A percentile compares a stretch with the other conserved stretches of the same genome.
Evolutionary conservation across 1,284 basidiomycete species (phyloP).

Genomic region (Butyriboletus appendiculatus): DNA sequence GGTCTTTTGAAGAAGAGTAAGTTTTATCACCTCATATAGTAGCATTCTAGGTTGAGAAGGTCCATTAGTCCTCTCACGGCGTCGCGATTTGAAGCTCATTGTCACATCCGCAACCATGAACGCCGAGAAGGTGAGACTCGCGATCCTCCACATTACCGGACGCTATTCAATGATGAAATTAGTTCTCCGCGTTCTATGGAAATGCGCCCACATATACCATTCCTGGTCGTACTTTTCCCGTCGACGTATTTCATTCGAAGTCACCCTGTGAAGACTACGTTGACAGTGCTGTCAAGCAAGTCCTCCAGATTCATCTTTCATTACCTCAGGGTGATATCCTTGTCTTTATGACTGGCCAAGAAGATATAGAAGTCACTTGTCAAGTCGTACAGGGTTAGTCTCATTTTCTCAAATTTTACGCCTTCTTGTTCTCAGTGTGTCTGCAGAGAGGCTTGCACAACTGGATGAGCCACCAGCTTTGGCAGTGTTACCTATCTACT

Average conservation of each 20-base stretch:
- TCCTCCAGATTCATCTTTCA: slow-evolving; percentile 94
- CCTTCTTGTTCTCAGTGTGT: slow-evolving; percentile 7
- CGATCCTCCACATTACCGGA: neutral
- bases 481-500: slow-evolving; percentile 95
- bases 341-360: slow-evolving; percentile 99
- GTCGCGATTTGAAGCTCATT: slow-evolving; percentile 93
- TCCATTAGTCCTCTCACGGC: slow-evolving; percentile 77
- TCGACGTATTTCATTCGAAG: slow-evolving; percentile 94
- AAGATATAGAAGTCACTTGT: slow-evolving; percentile 97
- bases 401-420: neutral
- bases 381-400: slow-evolving; percentile 81
- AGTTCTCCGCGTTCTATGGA: slow-evolving; percentile 96
- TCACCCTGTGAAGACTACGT: slow-evolving; percentile 99
- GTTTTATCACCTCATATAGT: slow-evolving; percentile 27
- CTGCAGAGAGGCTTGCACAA: slow-evolving; percentile 83
- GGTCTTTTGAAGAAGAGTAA: slow-evolving; percentile 90
- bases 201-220: slow-evolving; percentile 96
- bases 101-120: slow-evolving; percentile 99
- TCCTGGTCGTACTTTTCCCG: slow-evolving; percentile 97
- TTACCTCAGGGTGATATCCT: slow-evolving; percentile 94
- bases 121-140: slow-evolving; percentile 78
- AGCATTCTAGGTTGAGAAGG: slow-evolving; percentile 9
- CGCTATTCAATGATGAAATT: neutral
- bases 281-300: slow-evolving; percentile 96
- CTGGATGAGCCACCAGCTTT: slow-evolving; percentile 88